These are phyloP conservation scores for Periconia digitata DNA, from an alignment of 2,329 filamentous ascomycete genomes.

Conservation along the genomic window DNA sequence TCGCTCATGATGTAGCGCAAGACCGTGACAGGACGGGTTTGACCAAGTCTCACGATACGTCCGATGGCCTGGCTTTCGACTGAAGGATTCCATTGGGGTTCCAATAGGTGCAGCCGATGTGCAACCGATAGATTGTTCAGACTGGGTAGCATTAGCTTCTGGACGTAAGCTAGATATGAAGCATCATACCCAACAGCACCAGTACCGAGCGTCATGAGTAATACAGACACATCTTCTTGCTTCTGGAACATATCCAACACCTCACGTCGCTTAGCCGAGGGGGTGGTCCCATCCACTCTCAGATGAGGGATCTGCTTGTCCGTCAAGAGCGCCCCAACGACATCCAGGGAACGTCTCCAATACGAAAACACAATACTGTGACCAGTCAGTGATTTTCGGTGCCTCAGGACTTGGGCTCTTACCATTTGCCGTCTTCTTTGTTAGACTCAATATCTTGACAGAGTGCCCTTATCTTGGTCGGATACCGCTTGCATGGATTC, in stretches of 20 bases:
- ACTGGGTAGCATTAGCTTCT: slow-evolving; percentile 23
- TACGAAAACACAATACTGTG: slow-evolving; percentile 54
- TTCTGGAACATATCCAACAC: slow-evolving; percentile 46
- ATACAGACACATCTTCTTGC: slow-evolving; percentile 43
- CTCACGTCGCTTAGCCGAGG: slow-evolving; percentile 43
- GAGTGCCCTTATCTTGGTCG: no score
- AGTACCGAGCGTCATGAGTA: slow-evolving; percentile 53
- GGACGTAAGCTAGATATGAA: background rate
- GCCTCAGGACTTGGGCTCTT: background rate
- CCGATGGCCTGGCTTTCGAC: slow-evolving; percentile 49
- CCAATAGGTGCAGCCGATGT: slow-evolving; percentile 52
- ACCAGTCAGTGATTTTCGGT: background rate
- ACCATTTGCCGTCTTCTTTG: background rate
- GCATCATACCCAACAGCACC: slow-evolving; percentile 52
- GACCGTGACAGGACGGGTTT: slow-evolving; percentile 33
- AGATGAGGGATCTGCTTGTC: slow-evolving; percentile 36
- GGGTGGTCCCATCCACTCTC: slow-evolving; percentile 53
- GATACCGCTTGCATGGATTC: no score
- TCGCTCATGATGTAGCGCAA: slow-evolving; percentile 42
- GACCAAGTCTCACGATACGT: slow-evolving; percentile 11
- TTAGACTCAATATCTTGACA: no score
- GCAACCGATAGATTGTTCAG: slow-evolving; percentile 53
- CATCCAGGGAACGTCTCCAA: slow-evolving; percentile 53
- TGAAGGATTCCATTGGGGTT: slow-evolving; percentile 53
- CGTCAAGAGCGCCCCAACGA: slow-evolving; percentile 46